phyloP scores from a whole-genome alignment of 257 asterid genomes.

The Eucommia ulmoides region DNA sequence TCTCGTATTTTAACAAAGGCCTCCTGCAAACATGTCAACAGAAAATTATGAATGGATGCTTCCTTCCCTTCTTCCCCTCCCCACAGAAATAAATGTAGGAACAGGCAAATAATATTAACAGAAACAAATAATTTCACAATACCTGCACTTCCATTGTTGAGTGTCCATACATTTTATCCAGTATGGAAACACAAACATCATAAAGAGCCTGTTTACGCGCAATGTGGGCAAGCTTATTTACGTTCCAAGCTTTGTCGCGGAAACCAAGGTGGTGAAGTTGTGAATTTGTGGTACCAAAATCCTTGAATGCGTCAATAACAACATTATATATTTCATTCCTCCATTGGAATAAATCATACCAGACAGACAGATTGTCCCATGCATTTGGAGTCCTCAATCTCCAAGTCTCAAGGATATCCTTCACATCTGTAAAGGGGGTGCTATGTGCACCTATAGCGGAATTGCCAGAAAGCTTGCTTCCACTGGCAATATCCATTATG shows the following conservation, averaged over 20 bases:
- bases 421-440: constrained; percentile 82
- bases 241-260: constrained; percentile 99
- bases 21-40: constrained; percentile 48
- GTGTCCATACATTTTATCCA: constrained; percentile 98
- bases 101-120: constrained; percentile 3
- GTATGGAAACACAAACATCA: constrained; percentile 89
- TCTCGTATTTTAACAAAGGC: constrained; percentile 95
- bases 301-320: constrained; percentile 94
- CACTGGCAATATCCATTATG: constrained; percentile 83
- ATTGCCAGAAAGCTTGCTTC: constrained; percentile 75
- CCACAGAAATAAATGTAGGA: constrained; percentile 1
- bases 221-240: constrained; percentile 93
- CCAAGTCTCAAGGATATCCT: constrained; percentile 99
- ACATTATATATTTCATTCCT: constrained; percentile 96
- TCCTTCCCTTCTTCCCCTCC: neutral
- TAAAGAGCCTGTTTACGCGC: constrained; percentile 86
- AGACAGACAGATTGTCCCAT: constrained; percentile 96
- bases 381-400: constrained; percentile 96
- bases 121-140: constrained; percentile 2
- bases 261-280: constrained; percentile 92
- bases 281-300: constrained; percentile 66
- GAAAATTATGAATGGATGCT: constrained; percentile 1
- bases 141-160: constrained; percentile 99
- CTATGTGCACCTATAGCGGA: constrained; percentile 74
- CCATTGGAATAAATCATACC: constrained; percentile 98